phyloP scores from a whole-genome alignment of 2,329 filamentous ascomycete species.

The Lasiodiplodia hormozganensis region DNA sequence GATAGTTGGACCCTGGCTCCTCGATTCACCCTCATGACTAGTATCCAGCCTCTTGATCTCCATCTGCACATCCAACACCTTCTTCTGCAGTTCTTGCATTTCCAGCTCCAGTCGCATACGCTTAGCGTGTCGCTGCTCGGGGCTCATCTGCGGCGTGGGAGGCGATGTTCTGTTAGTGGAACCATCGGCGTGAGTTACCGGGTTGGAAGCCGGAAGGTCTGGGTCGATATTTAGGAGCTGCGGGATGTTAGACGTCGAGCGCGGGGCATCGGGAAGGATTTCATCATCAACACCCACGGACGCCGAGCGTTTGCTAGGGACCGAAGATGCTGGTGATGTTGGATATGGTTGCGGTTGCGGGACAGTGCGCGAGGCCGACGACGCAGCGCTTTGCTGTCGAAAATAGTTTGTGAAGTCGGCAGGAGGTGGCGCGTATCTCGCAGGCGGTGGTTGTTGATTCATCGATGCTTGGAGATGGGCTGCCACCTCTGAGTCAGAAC shows the following conservation, averaged over 20 bases:
- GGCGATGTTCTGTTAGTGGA: not conserved
- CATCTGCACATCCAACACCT: conserved; percentile 25
- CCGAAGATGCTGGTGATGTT: conserved; percentile 23
- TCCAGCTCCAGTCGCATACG: conserved; percentile 22
- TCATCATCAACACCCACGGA: conserved; percentile 20
- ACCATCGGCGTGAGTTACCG: conserved; percentile 1
- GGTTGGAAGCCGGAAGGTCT: conserved; percentile 5
- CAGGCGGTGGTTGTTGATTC: conserved; percentile 6
- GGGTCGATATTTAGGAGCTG: conserved; percentile 27
- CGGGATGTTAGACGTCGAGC: conserved; percentile 24
- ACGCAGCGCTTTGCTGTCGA: conserved; percentile 9
- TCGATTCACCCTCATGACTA: not conserved
- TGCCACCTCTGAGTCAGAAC: conserved; percentile 26
- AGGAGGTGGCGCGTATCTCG: conserved; percentile 20
- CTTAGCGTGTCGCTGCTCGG: conserved; percentile 26
- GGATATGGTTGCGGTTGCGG: conserved; percentile 26
- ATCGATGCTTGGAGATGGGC: conserved; percentile 26
- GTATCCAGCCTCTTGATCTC: conserved; percentile 22
- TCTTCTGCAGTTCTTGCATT: conserved; percentile 24
- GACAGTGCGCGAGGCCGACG: conserved; percentile 11
- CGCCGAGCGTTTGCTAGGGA: conserved; percentile 27
- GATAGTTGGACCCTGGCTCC: not conserved
- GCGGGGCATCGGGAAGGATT: conserved; percentile 13
- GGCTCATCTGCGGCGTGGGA: conserved; percentile 23
- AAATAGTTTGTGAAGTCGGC: conserved; percentile 28